phyloP scores from a whole-genome alignment of 176 grass and related monocot genomes.

The Triticum monococcum region DNA sequence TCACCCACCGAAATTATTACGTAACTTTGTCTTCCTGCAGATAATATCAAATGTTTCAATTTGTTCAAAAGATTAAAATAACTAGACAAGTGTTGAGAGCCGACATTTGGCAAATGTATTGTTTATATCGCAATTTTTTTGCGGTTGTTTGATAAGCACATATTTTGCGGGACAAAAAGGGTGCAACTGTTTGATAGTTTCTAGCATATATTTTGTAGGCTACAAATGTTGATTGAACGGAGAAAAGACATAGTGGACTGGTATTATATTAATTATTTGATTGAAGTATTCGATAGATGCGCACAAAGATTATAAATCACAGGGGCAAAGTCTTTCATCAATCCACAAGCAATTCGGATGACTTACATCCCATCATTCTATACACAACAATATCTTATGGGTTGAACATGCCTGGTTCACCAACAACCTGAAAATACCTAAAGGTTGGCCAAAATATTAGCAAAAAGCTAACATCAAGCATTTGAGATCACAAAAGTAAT shows the following conservation, averaged over 20 bases:
- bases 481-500: not conserved
- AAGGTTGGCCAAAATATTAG: not conserved
- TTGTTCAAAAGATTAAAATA: no score
- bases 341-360: not conserved
- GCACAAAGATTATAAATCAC: not conserved
- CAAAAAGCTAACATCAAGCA: not conserved
- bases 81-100: no score
- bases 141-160: no score
- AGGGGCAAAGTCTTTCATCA: not conserved
- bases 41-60: no score
- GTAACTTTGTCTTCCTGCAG: not conserved
- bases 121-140: no score
- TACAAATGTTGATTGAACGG: not conserved
- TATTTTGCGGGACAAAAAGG: no score
- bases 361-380: slow-evolving; percentile 84
- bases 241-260: not conserved
- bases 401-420: slow-evolving; percentile 79
- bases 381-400: slow-evolving; percentile 71
- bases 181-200: not conserved
- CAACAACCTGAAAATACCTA: slow-evolving; percentile 51
- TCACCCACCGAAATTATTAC: no score
- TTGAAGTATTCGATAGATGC: no score
- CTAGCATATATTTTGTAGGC: not conserved
- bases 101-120: no score
- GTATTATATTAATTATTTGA: no score